Evolutionary conservation across 2,329 filamentous ascomycete genomes (phyloP).

Genomic region (Dothiorella sarmentorum): DNA sequence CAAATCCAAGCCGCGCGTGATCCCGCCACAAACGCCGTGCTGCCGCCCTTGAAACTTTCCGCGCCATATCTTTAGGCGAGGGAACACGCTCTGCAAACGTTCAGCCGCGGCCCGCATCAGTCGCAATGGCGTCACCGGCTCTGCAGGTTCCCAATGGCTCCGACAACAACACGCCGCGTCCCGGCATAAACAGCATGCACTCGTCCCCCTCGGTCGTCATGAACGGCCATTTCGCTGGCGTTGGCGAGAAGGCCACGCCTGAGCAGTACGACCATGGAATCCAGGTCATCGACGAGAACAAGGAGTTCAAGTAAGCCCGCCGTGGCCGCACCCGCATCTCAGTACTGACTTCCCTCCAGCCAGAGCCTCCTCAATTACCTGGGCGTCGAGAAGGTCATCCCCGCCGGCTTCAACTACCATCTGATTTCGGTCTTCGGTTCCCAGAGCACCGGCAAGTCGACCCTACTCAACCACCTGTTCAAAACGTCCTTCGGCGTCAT

Average conservation of each 20-base stretch:
- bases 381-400: conserved; percentile 71
- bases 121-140: conserved; percentile 18
- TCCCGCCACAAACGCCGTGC: conserved; percentile 9
- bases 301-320: conserved; percentile 82
- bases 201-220: conserved; percentile 50
- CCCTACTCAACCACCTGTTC: conserved; percentile 91
- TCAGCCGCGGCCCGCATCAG: conserved; percentile 1
- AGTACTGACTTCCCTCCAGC: conserved; percentile 48
- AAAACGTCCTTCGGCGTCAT: conserved; percentile 96
- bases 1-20: conserved; percentile 14
- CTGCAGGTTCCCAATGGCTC: conserved; percentile 18
- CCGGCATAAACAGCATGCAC: conserved; percentile 23
- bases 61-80: conserved; percentile 12
- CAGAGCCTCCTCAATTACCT: conserved; percentile 78
- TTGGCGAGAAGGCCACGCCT: conserved; percentile 60
- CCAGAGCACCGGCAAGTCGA: conserved; percentile 97
- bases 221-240: conserved; percentile 78
- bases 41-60: neutral
- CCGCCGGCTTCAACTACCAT: conserved; percentile 97
- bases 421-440: conserved; percentile 98
- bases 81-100: neutral
- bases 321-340: conserved; percentile 4
- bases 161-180: conserved; percentile 9
- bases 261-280: conserved; percentile 86
- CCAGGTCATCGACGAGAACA: conserved; percentile 94